Conservation (phyloP, 2,329 filamentous ascomycete species). For the Dothiorella sarmentorum region DNA sequence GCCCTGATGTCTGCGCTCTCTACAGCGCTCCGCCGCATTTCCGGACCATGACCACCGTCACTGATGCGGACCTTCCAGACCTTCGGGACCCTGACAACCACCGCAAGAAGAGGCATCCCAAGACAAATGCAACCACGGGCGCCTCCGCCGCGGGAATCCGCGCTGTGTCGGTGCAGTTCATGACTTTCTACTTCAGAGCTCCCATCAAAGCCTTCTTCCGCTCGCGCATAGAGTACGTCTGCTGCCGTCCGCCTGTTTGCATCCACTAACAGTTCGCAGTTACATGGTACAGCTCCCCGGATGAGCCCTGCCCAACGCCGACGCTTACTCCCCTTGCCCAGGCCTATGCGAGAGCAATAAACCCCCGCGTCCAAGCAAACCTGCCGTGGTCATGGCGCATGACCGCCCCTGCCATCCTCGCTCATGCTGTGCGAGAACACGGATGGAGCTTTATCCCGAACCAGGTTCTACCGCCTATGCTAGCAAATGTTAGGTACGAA, state of each 20-base stretch:
- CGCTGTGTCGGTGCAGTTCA: conserved; percentile 73
- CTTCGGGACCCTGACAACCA: conserved; percentile 10
- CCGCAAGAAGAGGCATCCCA: conserved; percentile 41
- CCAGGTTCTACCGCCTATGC: conserved; percentile 70
- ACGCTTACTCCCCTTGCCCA: conserved; percentile 26
- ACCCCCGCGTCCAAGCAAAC: conserved; percentile 50
- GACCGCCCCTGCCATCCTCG: conserved; percentile 67
- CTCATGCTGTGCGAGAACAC: conserved; percentile 63
- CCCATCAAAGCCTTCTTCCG: conserved; percentile 92
- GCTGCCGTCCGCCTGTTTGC: neutral
- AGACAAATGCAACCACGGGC: conserved; percentile 62
- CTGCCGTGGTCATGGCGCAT: conserved; percentile 58
- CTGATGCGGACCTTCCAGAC: conserved; percentile 25
- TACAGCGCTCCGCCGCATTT: conserved; percentile 22
- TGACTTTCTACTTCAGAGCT: conserved; percentile 80
- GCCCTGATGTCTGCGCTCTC: conserved; percentile 11
- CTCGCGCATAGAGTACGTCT: conserved; percentile 77
- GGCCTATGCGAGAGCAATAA: conserved; percentile 63
- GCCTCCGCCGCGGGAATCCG: conserved; percentile 83
- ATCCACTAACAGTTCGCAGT: conserved; percentile 33
- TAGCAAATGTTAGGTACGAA: conserved; percentile 64
- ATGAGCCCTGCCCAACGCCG: neutral
- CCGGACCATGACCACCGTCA: conserved; percentile 37
- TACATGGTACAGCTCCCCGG: conserved; percentile 45
- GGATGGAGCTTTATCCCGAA: conserved; percentile 73